Percentiles rank a stretch among this genome's conserved stretches.
Conservation (phyloP, 495 filamentous ascomycete genomes). For the Filosporella fistucella region DNA sequence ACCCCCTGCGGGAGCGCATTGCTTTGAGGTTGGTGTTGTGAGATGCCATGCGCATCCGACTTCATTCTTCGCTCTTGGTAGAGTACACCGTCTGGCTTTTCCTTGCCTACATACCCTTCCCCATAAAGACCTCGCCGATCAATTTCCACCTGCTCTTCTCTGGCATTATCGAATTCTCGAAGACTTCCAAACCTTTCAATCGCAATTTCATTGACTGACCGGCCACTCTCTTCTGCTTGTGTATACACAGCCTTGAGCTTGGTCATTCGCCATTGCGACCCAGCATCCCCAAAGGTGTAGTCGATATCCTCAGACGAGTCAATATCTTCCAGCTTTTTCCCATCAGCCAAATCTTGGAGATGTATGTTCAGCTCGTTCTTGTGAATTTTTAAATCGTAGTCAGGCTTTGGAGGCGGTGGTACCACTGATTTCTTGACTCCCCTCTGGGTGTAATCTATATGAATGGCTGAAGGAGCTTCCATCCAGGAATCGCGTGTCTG, state of each 20-base stretch:
- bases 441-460: slow-evolving; percentile 81
- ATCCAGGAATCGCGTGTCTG: slow-evolving; percentile 84
- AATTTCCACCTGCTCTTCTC: slow-evolving; percentile 92
- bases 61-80: slow-evolving; percentile 63
- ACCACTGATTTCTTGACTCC: slow-evolving; percentile 47
- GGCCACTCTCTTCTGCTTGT: slow-evolving; percentile 67
- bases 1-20: slow-evolving; percentile 37
- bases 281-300: slow-evolving; percentile 87
- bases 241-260: slow-evolving; percentile 85
- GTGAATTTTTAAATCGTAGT: slow-evolving; percentile 74
- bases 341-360: slow-evolving; percentile 56
- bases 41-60: slow-evolving; percentile 35
- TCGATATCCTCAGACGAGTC: slow-evolving; percentile 59
- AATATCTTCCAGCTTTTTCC: slow-evolving; percentile 41
- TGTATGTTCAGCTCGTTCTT: slow-evolving; percentile 75
- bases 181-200: slow-evolving; percentile 76
- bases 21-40: slow-evolving; percentile 32
- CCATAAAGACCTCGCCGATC: slow-evolving; percentile 84
- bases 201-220: slow-evolving; percentile 73
- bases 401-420: slow-evolving; percentile 48
- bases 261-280: slow-evolving; percentile 93
- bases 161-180: slow-evolving; percentile 83
- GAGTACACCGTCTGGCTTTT: slow-evolving; percentile 84
- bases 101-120: slow-evolving; percentile 77
- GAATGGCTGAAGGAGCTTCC: slow-evolving; percentile 75